These are phyloP conservation scores for Phytophthora hibernalis DNA, from an alignment of 352 stramenopile species.

Conservation along the genomic window DNA sequence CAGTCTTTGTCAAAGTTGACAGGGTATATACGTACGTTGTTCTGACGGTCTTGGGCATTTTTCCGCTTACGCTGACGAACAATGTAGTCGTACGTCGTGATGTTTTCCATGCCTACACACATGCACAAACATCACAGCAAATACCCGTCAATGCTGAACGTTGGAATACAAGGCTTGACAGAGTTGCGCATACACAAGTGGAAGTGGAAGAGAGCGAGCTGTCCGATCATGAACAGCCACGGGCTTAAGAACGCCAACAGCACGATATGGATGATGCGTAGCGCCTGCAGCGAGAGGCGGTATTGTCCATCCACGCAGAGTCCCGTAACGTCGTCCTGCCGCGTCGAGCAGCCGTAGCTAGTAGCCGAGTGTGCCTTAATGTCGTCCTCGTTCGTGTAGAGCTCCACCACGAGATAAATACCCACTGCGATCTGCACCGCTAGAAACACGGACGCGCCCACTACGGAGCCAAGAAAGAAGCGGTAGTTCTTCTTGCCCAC, in stretches of 20 bases:
- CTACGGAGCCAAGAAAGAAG: constrained; percentile 81
- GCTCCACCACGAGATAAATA: constrained; percentile 61
- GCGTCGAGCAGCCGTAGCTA: constrained; percentile 65
- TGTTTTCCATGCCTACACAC: constrained; percentile 69
- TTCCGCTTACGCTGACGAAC: constrained; percentile 83
- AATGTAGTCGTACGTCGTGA: constrained; percentile 91
- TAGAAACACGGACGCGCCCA: constrained; percentile 68
- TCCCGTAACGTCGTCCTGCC: constrained; percentile 50
- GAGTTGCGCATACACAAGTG: constrained; percentile 73
- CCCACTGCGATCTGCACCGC: constrained; percentile 76
- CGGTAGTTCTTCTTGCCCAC: constrained; percentile 91
- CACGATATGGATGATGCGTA: constrained; percentile 72
- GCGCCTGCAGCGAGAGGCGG: constrained; percentile 55
- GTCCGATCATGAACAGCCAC: constrained; percentile 81
- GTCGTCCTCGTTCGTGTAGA: constrained; percentile 53
- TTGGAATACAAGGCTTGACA: not conserved
- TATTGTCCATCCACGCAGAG: constrained; percentile 67
- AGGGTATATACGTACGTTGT: constrained; percentile 77
- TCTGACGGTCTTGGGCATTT: constrained; percentile 65
- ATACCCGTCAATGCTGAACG: not conserved
- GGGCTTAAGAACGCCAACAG: constrained; percentile 72
- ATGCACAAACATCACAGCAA: not conserved
- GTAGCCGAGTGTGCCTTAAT: constrained; percentile 60
- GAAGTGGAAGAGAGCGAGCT: constrained; percentile 86
- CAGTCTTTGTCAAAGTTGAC: constrained; percentile 33